Conservation (phyloP, 192 early-diverging fungal species). For the Coemansia sp. region DNA sequence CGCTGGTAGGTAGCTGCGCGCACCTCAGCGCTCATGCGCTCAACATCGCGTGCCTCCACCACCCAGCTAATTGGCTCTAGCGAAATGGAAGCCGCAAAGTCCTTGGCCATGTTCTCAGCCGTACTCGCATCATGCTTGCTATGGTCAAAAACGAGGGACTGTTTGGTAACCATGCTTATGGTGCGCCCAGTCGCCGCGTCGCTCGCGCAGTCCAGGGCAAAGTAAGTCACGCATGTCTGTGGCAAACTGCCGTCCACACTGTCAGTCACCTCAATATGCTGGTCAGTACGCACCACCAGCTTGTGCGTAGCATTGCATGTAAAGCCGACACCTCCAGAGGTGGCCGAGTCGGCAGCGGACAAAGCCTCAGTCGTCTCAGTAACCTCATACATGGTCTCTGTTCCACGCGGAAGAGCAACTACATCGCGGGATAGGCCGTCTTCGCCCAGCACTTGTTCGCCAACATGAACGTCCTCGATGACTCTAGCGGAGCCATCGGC, state of each 20-base stretch:
- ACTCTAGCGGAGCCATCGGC: constrained; percentile 28
- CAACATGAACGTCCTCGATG: constrained; percentile 31
- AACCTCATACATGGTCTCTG: constrained; percentile 38
- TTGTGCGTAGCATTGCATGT: constrained; percentile 38
- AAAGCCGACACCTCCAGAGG: constrained; percentile 6
- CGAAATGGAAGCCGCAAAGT: constrained; percentile 9
- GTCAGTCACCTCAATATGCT: constrained; percentile 5
- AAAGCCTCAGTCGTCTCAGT: constrained; percentile 1
- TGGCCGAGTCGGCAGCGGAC: background rate
- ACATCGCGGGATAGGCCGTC: constrained; percentile 43
- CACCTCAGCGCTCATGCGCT: constrained; percentile 6
- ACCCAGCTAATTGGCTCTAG: constrained; percentile 18
- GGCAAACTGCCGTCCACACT: background rate
- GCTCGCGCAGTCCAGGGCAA: constrained; percentile 4
- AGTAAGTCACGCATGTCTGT: constrained; percentile 23
- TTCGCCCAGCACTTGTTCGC: constrained; percentile 38
- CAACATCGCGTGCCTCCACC: constrained; percentile 40
- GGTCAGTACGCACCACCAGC: constrained; percentile 34
- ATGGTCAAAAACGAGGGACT: background rate
- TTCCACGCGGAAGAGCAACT: constrained; percentile 38
- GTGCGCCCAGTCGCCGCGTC: constrained; percentile 1
- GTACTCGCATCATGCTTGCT: too few relatives aligned
- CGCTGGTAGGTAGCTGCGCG: constrained; percentile 31
- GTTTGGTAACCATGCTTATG: background rate
- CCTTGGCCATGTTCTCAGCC: constrained; percentile 4